Conservation (phyloP, 495 filamentous ascomycete species). For the Penicillium bovifimosum region DNA sequence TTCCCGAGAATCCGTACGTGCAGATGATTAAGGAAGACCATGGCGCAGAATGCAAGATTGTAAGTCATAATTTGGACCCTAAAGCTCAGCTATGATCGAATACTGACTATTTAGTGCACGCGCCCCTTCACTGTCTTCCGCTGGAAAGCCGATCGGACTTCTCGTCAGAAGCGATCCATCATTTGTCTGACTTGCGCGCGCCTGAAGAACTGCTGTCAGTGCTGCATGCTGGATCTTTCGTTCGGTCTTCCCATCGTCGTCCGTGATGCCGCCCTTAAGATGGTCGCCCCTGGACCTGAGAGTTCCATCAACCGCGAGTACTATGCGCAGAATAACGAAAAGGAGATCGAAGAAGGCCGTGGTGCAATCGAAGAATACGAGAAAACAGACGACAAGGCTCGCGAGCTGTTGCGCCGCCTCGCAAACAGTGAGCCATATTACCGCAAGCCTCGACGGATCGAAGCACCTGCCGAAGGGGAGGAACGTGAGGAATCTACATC, state of each 20-base stretch:
- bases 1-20: slow-evolving; percentile 95
- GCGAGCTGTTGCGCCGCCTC: slow-evolving; percentile 77
- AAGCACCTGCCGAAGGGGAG: slow-evolving; percentile 42
- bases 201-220: slow-evolving; percentile 96
- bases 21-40: slow-evolving; percentile 98
- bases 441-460: slow-evolving; percentile 68
- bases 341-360: slow-evolving; percentile 85
- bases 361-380: slow-evolving; percentile 84
- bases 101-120: slow-evolving; percentile 56
- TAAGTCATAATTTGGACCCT: slow-evolving; percentile 22
- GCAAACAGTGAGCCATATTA: slow-evolving; percentile 94
- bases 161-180: slow-evolving; percentile 79
- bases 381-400: slow-evolving; percentile 92
- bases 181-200: slow-evolving; percentile 95
- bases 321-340: slow-evolving; percentile 95
- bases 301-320: slow-evolving; percentile 93
- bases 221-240: slow-evolving; percentile 94
- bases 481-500: slow-evolving; percentile 23
- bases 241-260: slow-evolving; percentile 92
- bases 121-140: slow-evolving; percentile 93
- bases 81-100: background rate
- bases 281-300: slow-evolving; percentile 86
- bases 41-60: slow-evolving; percentile 62
- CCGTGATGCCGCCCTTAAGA: slow-evolving; percentile 94
- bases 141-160: slow-evolving; percentile 87